Evolutionary conservation across 345 rosid genomes (phyloP).

Genomic region (Hibiscus trionum): DNA sequence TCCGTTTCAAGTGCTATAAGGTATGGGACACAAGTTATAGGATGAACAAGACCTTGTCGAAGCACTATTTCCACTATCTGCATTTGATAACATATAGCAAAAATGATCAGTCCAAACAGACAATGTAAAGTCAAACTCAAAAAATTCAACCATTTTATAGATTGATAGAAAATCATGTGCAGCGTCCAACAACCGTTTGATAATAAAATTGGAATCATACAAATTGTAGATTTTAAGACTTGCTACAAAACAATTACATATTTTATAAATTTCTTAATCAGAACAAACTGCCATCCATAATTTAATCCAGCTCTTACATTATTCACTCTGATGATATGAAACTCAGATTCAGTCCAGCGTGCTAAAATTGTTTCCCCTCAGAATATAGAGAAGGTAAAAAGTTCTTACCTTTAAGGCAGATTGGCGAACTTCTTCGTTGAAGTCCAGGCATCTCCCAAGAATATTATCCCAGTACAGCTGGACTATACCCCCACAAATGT

Average conservation of each 20-base stretch:
- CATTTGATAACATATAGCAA: conserved; percentile 10
- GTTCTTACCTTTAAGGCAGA: conserved; percentile 73
- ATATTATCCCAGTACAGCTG: conserved; percentile 93
- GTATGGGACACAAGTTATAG: conserved; percentile 96
- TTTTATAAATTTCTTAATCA: too few relatives aligned
- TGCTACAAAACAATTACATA: background rate
- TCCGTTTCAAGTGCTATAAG: conserved; percentile 98
- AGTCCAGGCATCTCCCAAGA: conserved; percentile 79
- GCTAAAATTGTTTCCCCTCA: background rate
- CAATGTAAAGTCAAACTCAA: background rate
- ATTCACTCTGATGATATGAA: background rate
- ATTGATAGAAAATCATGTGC: background rate
- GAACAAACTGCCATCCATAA: too few relatives aligned
- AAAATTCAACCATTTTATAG: background rate
- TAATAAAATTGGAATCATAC: background rate
- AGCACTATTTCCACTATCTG: conserved; percentile 98
- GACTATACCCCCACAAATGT: conserved; percentile 97
- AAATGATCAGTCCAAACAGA: background rate
- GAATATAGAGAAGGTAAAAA: background rate
- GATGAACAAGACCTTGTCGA: conserved; percentile 99
- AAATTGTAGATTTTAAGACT: background rate
- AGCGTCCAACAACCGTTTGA: background rate
- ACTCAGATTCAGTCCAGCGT: background rate
- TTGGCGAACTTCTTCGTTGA: conserved; percentile 83
- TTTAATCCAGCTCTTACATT: background rate